Conservation (phyloP, 805 yeast species). For the Lachancea nothofagi region DNA sequence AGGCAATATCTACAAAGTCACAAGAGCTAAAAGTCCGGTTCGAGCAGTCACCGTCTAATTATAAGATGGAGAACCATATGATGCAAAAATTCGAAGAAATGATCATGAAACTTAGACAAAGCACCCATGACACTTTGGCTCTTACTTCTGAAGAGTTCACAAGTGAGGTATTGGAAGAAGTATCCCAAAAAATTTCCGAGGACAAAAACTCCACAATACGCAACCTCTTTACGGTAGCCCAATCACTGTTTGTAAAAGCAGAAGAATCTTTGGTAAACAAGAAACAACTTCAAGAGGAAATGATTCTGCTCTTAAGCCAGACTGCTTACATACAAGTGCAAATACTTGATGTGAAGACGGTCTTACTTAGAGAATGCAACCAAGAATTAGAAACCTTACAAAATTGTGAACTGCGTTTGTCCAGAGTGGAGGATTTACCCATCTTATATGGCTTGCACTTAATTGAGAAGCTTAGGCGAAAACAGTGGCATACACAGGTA, state of each 20-base stretch:
- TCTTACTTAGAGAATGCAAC: slow-evolving; percentile 31
- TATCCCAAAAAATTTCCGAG: slow-evolving; percentile 5
- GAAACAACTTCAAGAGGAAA: slow-evolving; percentile 29
- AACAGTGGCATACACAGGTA: slow-evolving; percentile 43
- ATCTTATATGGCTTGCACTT: slow-evolving; percentile 63
- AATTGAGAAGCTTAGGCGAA: slow-evolving; percentile 55
- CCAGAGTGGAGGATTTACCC: slow-evolving; percentile 59
- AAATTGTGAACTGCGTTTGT: slow-evolving; percentile 21
- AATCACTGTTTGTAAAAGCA: slow-evolving; percentile 24
- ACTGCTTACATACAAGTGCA: slow-evolving; percentile 37
- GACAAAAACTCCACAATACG: slow-evolving; percentile 17
- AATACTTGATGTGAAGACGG: slow-evolving; percentile 31
- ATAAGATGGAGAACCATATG: slow-evolving; percentile 24
- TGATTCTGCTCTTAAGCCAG: slow-evolving; percentile 27
- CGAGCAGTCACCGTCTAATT: slow-evolving; percentile 15
- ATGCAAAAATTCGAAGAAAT: slow-evolving; percentile 24
- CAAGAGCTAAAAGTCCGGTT: slow-evolving; percentile 10
- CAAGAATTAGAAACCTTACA: slow-evolving; percentile 27
- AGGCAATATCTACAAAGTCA: slow-evolving; percentile 10
- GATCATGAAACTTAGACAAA: slow-evolving; percentile 14
- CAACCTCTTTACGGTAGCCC: slow-evolving; percentile 24
- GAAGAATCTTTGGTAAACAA: slow-evolving; percentile 28
- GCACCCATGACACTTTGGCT: slow-evolving; percentile 18
- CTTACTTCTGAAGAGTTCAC: slow-evolving; percentile 12
- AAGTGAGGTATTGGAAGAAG: slow-evolving; percentile 7